Percentiles rank a stretch among this genome's conserved stretches.
Conservation (phyloP, 1,284 basidiomycete genomes). For the Ustilago xerochloae region DNA sequence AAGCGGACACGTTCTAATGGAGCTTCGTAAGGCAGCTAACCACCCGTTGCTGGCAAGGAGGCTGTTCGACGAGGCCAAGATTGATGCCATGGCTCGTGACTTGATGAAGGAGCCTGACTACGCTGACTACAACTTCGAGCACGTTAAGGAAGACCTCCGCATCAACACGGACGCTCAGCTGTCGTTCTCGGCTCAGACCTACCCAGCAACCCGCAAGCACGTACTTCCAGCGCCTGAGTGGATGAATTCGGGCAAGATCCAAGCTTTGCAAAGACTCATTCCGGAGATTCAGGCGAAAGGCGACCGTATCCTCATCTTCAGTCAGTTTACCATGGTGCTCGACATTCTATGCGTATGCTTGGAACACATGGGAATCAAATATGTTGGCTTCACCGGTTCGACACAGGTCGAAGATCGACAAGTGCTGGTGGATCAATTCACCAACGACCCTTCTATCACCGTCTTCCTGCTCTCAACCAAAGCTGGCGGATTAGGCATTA, state of each 20-base stretch:
- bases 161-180: conserved; percentile 68
- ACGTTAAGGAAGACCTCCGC: conserved; percentile 64
- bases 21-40: conserved; percentile 90
- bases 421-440: conserved; percentile 93
- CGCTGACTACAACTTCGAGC: conserved; percentile 61
- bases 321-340: conserved; percentile 73
- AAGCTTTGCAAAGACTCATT: conserved; percentile 79
- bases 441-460: conserved; percentile 88
- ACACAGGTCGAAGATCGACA: conserved; percentile 95
- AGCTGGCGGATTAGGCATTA: conserved; percentile 77
- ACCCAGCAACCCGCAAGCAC: conserved; percentile 73
- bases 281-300: conserved; percentile 77
- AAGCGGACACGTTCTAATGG: conserved; percentile 85
- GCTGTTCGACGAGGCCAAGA: conserved; percentile 80
- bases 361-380: conserved; percentile 80
- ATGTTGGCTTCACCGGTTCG: conserved; percentile 89
- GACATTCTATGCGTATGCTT: conserved; percentile 86
- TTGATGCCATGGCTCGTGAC: conserved; percentile 81
- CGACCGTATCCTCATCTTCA: conserved; percentile 91
- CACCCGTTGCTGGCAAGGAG: conserved; percentile 95
- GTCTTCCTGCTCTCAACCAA: conserved; percentile 96
- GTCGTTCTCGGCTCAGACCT: conserved; percentile 47
- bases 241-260: conserved; percentile 89
- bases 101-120: conserved; percentile 87
- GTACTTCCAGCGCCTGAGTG: conserved; percentile 81